A percentile compares a stretch with the other conserved stretches of the same genome.
Conservation (phyloP, 768 basidiomycete genomes). For the Cystobasidium ongulense region DNA sequence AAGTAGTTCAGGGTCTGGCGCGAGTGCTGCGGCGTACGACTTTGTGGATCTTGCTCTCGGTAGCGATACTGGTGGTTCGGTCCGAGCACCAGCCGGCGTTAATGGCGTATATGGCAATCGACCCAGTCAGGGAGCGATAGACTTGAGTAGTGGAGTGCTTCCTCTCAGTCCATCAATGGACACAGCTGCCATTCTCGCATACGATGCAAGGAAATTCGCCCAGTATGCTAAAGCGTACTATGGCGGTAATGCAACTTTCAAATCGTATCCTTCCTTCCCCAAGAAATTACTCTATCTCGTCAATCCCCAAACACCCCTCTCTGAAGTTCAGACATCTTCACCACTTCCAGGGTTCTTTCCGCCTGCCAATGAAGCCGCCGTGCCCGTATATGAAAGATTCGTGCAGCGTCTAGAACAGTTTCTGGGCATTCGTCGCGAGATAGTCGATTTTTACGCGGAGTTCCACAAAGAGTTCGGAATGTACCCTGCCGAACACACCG, state of each 20-base stretch:
- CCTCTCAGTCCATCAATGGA: slow-evolving; percentile 38
- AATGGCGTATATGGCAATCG: slow-evolving; percentile 42
- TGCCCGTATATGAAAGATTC: slow-evolving; percentile 37
- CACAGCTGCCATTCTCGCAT: slow-evolving; percentile 41
- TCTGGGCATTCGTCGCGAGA: slow-evolving; percentile 35
- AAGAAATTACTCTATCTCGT: slow-evolving; percentile 33
- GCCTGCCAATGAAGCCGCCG: slow-evolving; percentile 32
- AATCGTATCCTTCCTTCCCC: slow-evolving; percentile 36
- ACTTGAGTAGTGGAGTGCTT: slow-evolving; percentile 39
- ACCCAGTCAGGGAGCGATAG: slow-evolving; percentile 40
- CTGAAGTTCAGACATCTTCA: background rate
- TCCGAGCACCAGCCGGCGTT: slow-evolving; percentile 38
- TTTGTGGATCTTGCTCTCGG: slow-evolving; percentile 44
- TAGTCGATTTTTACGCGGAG: slow-evolving; percentile 24
- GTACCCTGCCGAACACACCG: slow-evolving; percentile 37
- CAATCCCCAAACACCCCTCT: background rate
- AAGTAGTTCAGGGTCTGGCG: slow-evolving; percentile 35
- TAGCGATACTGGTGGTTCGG: slow-evolving; percentile 42
- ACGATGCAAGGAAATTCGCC: slow-evolving; percentile 37
- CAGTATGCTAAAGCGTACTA: slow-evolving; percentile 41
- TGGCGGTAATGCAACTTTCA: slow-evolving; percentile 36
- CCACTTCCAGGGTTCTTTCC: slow-evolving; percentile 26
- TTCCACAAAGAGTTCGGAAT: slow-evolving; percentile 32
- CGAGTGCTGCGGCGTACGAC: slow-evolving; percentile 42
- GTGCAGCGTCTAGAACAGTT: slow-evolving; percentile 34